Percentiles rank a stretch among this genome's conserved stretches.
Conservation (phyloP, 140 eudicot species). For the Bidens hawaiensis region DNA sequence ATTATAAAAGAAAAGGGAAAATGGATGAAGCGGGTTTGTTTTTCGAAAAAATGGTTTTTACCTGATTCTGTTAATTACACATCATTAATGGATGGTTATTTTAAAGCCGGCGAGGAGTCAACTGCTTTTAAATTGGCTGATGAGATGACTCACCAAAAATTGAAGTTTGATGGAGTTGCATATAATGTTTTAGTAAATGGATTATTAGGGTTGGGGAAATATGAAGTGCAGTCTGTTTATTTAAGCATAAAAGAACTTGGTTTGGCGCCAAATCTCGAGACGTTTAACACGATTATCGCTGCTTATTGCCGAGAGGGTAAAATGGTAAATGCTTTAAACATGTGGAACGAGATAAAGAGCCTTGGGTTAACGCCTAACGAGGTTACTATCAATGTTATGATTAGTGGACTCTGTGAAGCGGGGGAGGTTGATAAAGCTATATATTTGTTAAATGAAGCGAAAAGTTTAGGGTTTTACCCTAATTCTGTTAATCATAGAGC, state of each 20-base stretch:
- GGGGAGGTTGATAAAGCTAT: constrained; percentile 58
- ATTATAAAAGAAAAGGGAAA: constrained; percentile 53
- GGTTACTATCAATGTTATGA: constrained; percentile 52
- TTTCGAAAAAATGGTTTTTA: constrained; percentile 38
- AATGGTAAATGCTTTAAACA: constrained; percentile 45
- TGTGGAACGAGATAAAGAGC: constrained; percentile 63
- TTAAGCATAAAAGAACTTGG: constrained; percentile 52
- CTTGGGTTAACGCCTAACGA: constrained; percentile 52
- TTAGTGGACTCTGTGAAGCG: constrained; percentile 62
- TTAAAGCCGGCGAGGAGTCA: constrained; percentile 74
- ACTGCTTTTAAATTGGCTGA: constrained; percentile 70
- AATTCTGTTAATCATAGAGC: constrained; percentile 42
- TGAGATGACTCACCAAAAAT: constrained; percentile 49
- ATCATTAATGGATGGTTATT: constrained; percentile 79
- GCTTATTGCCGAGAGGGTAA: constrained; percentile 71
- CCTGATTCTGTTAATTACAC: constrained; percentile 73
- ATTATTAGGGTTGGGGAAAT: constrained; percentile 55
- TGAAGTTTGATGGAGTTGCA: constrained; percentile 66
- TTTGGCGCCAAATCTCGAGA: constrained; percentile 61
- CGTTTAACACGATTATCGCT: constrained; percentile 74
- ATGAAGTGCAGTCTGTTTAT: constrained; percentile 68
- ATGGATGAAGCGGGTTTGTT: constrained; percentile 67
- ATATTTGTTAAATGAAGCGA: constrained; percentile 57
- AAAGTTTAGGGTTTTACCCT: constrained; percentile 45
- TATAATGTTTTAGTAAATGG: constrained; percentile 78